Conservation (phyloP, 495 filamentous ascomycete species). For the Neurospora africana region DNA sequence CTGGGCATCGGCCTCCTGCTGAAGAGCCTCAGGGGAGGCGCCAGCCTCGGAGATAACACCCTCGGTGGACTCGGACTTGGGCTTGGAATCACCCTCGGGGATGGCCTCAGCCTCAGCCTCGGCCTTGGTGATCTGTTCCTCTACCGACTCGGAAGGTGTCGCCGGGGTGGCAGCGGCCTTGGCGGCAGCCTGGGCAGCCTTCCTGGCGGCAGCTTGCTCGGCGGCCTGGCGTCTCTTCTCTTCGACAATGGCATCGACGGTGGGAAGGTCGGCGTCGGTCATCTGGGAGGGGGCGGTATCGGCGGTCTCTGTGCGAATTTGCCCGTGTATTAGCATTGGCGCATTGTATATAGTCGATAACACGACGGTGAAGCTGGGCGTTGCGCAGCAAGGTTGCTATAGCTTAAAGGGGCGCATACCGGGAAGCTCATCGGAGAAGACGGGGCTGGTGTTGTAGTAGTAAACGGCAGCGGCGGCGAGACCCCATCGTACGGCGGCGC, state of each 20-base stretch:
- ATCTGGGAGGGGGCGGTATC: constrained; percentile 28
- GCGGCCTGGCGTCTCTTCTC: constrained; percentile 37
- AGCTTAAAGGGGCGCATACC: constrained; percentile 40
- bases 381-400: background rate
- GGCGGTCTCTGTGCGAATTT: constrained; percentile 6
- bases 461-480: constrained; percentile 72
- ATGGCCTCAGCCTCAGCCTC: constrained; percentile 6
- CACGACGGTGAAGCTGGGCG: constrained; percentile 14
- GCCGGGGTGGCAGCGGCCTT: constrained; percentile 13
- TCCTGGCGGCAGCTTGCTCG: constrained; percentile 7
- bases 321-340: background rate
- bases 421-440: constrained; percentile 73
- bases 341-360: background rate
- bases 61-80: constrained; percentile 9
- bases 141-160: background rate
- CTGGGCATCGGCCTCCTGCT: constrained; percentile 71
- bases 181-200: constrained; percentile 18
- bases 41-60: constrained; percentile 12
- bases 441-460: constrained; percentile 80
- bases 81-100: constrained; percentile 1
- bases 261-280: constrained; percentile 36
- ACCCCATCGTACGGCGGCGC: constrained; percentile 57
- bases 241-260: constrained; percentile 39
- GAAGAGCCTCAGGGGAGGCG: constrained; percentile 45
- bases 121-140: background rate